Evolutionary conservation across 805 yeast genomes (phyloP).

Genomic region (Saccharomycodes ludwigii): DNA sequence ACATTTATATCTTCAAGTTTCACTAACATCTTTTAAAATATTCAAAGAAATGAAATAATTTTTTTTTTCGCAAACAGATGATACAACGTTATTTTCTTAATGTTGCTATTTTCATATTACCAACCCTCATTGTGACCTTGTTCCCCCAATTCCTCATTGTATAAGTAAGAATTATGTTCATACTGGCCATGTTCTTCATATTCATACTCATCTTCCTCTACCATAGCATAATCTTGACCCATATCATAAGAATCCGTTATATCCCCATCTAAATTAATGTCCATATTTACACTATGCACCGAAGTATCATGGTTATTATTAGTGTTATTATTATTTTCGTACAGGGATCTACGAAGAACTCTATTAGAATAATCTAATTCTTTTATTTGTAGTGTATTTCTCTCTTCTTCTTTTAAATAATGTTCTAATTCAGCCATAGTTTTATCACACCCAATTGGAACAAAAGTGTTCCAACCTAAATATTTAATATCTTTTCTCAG

Average conservation of each 20-base stretch:
- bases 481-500: slow-evolving; percentile 14
- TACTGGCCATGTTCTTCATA: slow-evolving; percentile 16
- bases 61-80: too few species aligned
- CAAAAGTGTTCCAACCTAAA: slow-evolving; percentile 35
- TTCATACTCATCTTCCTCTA: slow-evolving; percentile 26
- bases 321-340: neutral
- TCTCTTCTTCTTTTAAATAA: slow-evolving; percentile 22
- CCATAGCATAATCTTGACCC: slow-evolving; percentile 22
- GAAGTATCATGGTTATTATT: neutral
- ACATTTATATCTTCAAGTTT: slow-evolving; percentile 15
- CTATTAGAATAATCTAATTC: slow-evolving; percentile 11
- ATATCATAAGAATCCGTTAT: slow-evolving; percentile 19
- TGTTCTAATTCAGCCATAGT: slow-evolving; percentile 30
- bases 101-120: too few species aligned
- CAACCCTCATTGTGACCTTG: too few species aligned
- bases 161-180: too few species aligned
- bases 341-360: neutral
- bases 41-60: too few species aligned
- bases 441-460: slow-evolving; percentile 48
- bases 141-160: too few species aligned
- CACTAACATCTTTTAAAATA: too few species aligned
- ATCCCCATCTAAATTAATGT: slow-evolving; percentile 33
- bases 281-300: slow-evolving; percentile 2
- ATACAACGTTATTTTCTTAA: too few species aligned
- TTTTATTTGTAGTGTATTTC: slow-evolving; percentile 16